These are phyloP conservation scores for Epichloe brachyelytri DNA, from an alignment of 2,329 filamentous ascomycete genomes.

Conservation along the genomic window DNA sequence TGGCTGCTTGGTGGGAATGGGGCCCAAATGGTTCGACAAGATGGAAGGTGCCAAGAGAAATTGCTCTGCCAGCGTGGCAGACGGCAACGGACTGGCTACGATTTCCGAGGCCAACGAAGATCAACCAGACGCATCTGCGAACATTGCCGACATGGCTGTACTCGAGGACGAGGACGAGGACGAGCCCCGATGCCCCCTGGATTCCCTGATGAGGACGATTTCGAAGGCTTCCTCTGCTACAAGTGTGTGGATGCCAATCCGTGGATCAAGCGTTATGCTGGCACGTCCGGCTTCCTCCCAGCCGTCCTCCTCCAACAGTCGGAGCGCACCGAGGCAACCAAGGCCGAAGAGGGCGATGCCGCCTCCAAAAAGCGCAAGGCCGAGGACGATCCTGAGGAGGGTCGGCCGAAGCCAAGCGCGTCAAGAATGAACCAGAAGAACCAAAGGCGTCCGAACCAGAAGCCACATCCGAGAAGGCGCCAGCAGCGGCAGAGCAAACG, in stretches of 20 bases:
- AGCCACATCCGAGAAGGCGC: not conserved
- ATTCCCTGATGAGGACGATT: conserved; percentile 80
- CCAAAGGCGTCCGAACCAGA: not conserved
- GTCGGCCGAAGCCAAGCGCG: conserved; percentile 34
- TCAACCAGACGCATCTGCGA: conserved; percentile 11
- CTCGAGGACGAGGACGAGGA: conserved; percentile 40
- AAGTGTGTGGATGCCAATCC: conserved; percentile 80
- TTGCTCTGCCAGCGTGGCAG: conserved; percentile 3
- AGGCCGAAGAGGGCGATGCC: not conserved
- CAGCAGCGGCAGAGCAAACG: not conserved
- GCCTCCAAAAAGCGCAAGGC: conserved; percentile 53
- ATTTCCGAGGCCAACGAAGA: conserved; percentile 37
- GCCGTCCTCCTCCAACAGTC: conserved; percentile 44
- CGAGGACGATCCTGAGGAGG: conserved; percentile 33
- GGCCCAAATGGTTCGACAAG: conserved; percentile 57
- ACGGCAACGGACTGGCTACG: conserved; percentile 25
- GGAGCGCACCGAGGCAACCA: not conserved
- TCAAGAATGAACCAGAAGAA: conserved; percentile 28
- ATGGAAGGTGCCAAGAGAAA: conserved; percentile 26
- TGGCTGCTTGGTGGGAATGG: conserved; percentile 74
- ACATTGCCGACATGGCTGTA: conserved; percentile 16
- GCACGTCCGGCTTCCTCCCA: conserved; percentile 63
- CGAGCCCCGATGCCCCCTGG: conserved; percentile 58
- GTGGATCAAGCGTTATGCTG: conserved; percentile 86
- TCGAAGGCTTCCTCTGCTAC: conserved; percentile 85